Percentiles rank a stretch among this genome's conserved stretches.
phyloP scores from a whole-genome alignment of 352 stramenopile species.

The Phytophthora europaea region DNA sequence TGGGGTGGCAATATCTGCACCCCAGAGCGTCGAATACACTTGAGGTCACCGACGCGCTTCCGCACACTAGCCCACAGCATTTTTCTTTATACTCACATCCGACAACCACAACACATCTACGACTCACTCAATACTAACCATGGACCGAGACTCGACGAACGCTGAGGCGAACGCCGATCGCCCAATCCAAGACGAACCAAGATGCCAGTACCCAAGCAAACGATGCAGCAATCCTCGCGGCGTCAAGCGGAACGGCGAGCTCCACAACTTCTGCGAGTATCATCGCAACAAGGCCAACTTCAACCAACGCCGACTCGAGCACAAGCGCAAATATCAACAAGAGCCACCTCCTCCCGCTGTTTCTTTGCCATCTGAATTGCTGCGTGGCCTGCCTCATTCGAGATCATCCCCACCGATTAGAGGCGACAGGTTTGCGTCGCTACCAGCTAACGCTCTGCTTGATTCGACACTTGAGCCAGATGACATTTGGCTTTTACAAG shows the following conservation, averaged over 20 bases:
- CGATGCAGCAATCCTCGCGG: slow-evolving; percentile 42
- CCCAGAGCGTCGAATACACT: no score
- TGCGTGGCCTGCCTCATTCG: slow-evolving; percentile 1
- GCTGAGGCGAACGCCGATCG: background rate
- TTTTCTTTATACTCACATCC: background rate
- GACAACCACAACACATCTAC: background rate
- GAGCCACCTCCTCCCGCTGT: background rate
- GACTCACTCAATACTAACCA: background rate
- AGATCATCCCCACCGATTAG: background rate
- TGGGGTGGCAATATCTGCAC: background rate
- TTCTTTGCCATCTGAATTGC: background rate
- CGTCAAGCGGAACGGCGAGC: slow-evolving; percentile 49
- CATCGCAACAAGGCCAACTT: slow-evolving; percentile 36
- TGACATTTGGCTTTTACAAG: slow-evolving; percentile 24
- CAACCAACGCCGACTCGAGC: slow-evolving; percentile 40
- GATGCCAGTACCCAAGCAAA: slow-evolving; percentile 40
- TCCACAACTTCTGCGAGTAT: slow-evolving; percentile 44
- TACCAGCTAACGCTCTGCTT: background rate
- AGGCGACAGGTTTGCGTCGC: background rate
- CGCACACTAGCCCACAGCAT: background rate
- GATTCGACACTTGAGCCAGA: slow-evolving; percentile 17
- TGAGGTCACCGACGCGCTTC: background rate
- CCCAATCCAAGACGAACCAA: background rate
- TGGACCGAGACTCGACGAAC: background rate
- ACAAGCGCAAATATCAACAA: slow-evolving; percentile 26